Base-by-base conservation (phyloP, 441 rosid genomes). In the Eutrema salsugineum region DNA sequence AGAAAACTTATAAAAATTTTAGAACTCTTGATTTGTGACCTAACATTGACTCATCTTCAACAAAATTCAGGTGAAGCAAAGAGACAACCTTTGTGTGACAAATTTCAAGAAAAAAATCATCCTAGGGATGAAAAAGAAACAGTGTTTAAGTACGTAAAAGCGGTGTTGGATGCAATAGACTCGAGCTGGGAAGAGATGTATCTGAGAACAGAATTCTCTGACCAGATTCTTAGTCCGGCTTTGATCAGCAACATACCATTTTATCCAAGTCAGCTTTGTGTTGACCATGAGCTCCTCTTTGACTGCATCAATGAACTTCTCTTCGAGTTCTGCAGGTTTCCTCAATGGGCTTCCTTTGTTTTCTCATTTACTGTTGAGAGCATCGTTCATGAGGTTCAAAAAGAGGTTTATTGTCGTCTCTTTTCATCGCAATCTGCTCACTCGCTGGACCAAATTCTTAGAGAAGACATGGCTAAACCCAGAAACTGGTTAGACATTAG, bases 271-370 rank as follows among this genome's bases (percentile, higher is more conserved):
- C 82, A 83, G 78, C 83, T 88, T 56, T 83, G 89, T 69, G 54
- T 24, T 33, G 90, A 86, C 47, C 86, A 81, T 68, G 81, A 83
- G 68, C 94, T 92, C 54, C 83, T 92, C 68, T 93, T 95, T 66
- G 95, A 91, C 71, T 80, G 86, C 77, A 83, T 91, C 66, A 88
- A 87, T 35, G 98, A 92, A 79, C 88, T 84, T 79, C 87, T 95
- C 65, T 56, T 87, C 61, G 94, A 88, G 61, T 71, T 86, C 66
- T 86, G 79, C 70, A 85, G 91, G 51, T 82, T 82, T 81, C 86
- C 85, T 63, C 89, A 80, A 16, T 86, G 90, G 78, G 70, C 81
- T 35, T 80, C 90, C 33, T 83, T 81, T 70, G 70, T 50, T 54
- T 69, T 72, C 28, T 24, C 76, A 3, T 62, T 11, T 7, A 42